Evolutionary conservation across 2,329 filamentous ascomycete genomes (phyloP).

Genomic region (Trichothecium sympodiale): DNA sequence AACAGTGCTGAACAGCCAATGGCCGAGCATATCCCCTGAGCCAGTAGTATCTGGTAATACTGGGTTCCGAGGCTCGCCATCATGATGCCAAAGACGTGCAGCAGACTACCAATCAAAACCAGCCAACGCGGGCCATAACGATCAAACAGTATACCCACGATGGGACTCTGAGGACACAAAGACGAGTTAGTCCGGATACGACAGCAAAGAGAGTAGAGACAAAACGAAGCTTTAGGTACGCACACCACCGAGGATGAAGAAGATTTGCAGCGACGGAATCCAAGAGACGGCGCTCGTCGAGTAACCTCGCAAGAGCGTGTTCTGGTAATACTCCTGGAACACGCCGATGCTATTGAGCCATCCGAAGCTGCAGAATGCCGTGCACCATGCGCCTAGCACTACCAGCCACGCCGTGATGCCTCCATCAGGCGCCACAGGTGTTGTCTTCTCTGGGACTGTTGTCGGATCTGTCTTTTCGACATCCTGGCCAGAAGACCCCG

Average conservation of each 20-base stretch:
- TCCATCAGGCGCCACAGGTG: too few species aligned
- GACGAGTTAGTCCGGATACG: constrained; percentile 3
- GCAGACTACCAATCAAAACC: constrained; percentile 36
- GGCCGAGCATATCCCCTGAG: constrained; percentile 25
- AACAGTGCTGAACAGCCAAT: constrained; percentile 24
- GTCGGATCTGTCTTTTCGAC: too few species aligned
- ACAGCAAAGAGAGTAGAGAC: not conserved
- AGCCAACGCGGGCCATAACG: constrained; percentile 48
- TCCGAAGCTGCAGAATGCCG: constrained; percentile 28
- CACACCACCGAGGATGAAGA: constrained; percentile 39
- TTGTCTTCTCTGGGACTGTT: too few species aligned
- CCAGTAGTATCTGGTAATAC: constrained; percentile 29
- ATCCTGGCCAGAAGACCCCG: too few species aligned
- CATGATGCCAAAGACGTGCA: constrained; percentile 52
- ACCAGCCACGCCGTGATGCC: constrained; percentile 25
- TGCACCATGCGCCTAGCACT: constrained; percentile 28
- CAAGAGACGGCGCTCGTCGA: constrained; percentile 47
- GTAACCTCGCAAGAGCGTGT: constrained; percentile 32
- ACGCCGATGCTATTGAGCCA: constrained; percentile 31
- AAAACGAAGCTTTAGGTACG: constrained; percentile 8
- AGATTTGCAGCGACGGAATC: constrained; percentile 47
- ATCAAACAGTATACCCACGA: constrained; percentile 54
- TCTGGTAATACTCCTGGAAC: constrained; percentile 49
- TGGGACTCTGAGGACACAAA: constrained; percentile 30
- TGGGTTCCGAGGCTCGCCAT: constrained; percentile 41